A percentile compares a stretch with the other conserved stretches of the same genome.
phyloP scores from a whole-genome alignment of 2,329 filamentous ascomycete species.

The Pseudogymnoascus pannorum region DNA sequence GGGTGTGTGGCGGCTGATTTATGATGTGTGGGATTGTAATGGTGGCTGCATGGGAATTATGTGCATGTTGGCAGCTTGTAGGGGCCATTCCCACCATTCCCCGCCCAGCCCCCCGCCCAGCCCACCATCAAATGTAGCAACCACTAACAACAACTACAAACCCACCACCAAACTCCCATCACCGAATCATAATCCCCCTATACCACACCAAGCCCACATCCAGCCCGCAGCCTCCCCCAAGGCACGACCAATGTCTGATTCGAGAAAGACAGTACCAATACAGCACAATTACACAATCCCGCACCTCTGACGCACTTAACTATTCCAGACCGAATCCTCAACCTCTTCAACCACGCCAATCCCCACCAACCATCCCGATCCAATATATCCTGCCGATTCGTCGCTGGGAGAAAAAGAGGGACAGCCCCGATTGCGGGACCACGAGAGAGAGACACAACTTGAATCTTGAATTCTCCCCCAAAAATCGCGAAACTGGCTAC shows the following conservation, averaged over 20 bases:
- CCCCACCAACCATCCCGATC: neutral
- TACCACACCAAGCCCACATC: neutral
- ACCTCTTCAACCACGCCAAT: neutral
- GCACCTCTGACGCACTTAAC: neutral
- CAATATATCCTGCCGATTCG: neutral
- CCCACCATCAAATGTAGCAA: neutral
- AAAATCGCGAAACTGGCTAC: constrained; percentile 9
- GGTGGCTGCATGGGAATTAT: neutral
- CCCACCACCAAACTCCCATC: neutral
- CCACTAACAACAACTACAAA: neutral
- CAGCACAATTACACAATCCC: neutral
- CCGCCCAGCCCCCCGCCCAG: neutral
- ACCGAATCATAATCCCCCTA: neutral
- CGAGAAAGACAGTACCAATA: neutral
- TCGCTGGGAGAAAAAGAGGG: neutral
- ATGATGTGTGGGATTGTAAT: neutral
- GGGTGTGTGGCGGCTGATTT: neutral
- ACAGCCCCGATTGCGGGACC: neutral
- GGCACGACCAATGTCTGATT: constrained; percentile 7
- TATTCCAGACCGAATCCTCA: neutral
- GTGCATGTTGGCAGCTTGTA: neutral
- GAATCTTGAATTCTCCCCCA: neutral
- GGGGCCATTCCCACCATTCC: neutral
- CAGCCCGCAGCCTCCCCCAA: neutral
- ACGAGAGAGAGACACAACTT: neutral